Conservation (phyloP, 495 filamentous ascomycete genomes). For the Xylaria cubensis region DNA sequence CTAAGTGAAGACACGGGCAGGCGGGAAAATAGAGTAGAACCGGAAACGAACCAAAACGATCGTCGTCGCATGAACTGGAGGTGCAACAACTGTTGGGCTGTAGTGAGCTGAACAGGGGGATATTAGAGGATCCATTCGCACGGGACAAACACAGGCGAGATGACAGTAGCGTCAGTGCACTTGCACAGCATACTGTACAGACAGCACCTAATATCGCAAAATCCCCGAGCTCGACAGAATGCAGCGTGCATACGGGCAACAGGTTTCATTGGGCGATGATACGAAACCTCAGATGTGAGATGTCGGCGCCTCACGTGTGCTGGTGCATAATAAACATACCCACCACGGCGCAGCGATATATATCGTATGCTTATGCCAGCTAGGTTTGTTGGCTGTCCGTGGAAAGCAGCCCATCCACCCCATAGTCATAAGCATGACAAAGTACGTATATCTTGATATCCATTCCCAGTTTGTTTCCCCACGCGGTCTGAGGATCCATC, state of each 20-base stretch:
- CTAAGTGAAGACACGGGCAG: background rate
- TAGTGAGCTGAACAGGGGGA: conserved; percentile 22
- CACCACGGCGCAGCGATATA: conserved; percentile 2
- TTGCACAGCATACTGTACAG: background rate
- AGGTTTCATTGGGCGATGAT: conserved; percentile 12
- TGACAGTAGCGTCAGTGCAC: conserved; percentile 17
- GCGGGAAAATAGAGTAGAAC: conserved; percentile 21
- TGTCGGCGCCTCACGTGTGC: conserved; percentile 1
- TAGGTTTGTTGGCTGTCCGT: background rate
- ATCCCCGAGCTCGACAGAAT: conserved; percentile 4
- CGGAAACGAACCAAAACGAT: conserved; percentile 26
- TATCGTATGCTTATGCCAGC: background rate
- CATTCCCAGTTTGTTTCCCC: conserved; percentile 14
- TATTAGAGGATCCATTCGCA: conserved; percentile 22
- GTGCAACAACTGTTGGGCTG: conserved; percentile 9
- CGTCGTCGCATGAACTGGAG: conserved; percentile 30
- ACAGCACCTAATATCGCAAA: conserved; percentile 7
- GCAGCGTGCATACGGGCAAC: background rate
- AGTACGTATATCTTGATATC: background rate
- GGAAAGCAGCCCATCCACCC: background rate
- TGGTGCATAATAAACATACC: background rate
- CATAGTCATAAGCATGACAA: background rate
- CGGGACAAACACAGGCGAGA: conserved; percentile 22
- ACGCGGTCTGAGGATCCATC: conserved; percentile 14
- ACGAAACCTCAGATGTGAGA: conserved; percentile 15